Conservation (phyloP, 2,329 filamentous ascomycete species). For the Zasmidium citrigriseum region DNA sequence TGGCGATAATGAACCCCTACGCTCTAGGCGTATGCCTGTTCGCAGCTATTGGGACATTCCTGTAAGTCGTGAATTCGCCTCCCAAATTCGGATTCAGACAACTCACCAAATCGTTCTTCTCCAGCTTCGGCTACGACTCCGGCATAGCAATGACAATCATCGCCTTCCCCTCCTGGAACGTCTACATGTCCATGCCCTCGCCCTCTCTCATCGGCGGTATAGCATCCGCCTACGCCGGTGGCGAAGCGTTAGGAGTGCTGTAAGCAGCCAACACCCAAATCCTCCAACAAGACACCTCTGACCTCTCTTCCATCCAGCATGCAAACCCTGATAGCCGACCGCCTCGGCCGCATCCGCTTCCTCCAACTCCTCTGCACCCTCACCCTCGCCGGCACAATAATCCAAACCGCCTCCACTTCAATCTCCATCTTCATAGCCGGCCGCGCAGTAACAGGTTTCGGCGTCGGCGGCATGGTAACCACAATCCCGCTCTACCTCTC, state of each 20-base stretch:
- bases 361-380: constrained; percentile 49
- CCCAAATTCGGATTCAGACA: background rate
- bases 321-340: constrained; percentile 56
- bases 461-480: constrained; percentile 27
- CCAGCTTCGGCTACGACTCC: constrained; percentile 56
- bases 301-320: no score
- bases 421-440: constrained; percentile 25
- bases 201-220: constrained; percentile 56
- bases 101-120: background rate
- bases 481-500: constrained; percentile 57
- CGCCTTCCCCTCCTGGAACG: constrained; percentile 59
- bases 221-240: constrained; percentile 57
- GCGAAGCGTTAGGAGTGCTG: constrained; percentile 55
- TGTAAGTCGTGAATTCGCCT: constrained; percentile 3
- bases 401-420: constrained; percentile 56
- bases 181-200: constrained; percentile 58
- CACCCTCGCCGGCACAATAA: constrained; percentile 53
- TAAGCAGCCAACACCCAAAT: no score
- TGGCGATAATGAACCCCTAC: background rate
- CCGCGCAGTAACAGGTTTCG: constrained; percentile 23
- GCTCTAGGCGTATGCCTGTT: background rate
- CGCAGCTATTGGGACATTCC: constrained; percentile 11
- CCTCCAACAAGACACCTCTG: no score
- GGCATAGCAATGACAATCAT: constrained; percentile 63
- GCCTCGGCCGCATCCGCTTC: constrained; percentile 34